Evolutionary conservation across 1,284 basidiomycete genomes (phyloP).

Genomic region (Butyriboletus appendiculatus): DNA sequence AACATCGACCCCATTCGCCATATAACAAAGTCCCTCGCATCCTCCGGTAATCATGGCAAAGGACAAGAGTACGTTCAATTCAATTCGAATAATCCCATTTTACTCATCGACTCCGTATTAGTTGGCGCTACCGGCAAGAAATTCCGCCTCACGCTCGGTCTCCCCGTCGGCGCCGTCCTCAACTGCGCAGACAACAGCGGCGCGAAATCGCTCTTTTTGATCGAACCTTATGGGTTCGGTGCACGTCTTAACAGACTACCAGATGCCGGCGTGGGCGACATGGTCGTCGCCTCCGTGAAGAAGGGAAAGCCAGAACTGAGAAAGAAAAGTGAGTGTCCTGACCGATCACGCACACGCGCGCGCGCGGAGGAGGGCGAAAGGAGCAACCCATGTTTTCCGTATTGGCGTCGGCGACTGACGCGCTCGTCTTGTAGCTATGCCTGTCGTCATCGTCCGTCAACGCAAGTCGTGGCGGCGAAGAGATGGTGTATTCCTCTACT

Average conservation of each 20-base stretch:
- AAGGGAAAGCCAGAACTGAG: conserved; percentile 99
- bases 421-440: conserved; percentile 75
- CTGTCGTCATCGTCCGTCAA: conserved; percentile 95
- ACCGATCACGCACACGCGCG: too few species aligned
- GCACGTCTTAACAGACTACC: conserved; percentile 97
- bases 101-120: conserved; percentile 3
- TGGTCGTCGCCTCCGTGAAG: conserved; percentile 99
- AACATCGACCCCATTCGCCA: neutral
- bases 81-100: neutral
- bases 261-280: conserved; percentile 97
- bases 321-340: conserved; percentile 87
- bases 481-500: conserved; percentile 99
- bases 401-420: conserved; percentile 7
- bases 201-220: conserved; percentile 93
- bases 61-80: conserved; percentile 18
- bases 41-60: conserved; percentile 25
- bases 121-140: conserved; percentile 80
- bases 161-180: conserved; percentile 97
- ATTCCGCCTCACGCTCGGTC: conserved; percentile 96
- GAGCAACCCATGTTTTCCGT: too few species aligned
- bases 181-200: conserved; percentile 99
- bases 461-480: conserved; percentile 98
- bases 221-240: conserved; percentile 92
- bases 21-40: neutral
- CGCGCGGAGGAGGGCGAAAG: too few species aligned